Evolutionary conservation across 495 filamentous ascomycete genomes (phyloP), one percentile per base, ranked within the genome.

Genomic region (Aspergillus coremiiformis): DNA sequence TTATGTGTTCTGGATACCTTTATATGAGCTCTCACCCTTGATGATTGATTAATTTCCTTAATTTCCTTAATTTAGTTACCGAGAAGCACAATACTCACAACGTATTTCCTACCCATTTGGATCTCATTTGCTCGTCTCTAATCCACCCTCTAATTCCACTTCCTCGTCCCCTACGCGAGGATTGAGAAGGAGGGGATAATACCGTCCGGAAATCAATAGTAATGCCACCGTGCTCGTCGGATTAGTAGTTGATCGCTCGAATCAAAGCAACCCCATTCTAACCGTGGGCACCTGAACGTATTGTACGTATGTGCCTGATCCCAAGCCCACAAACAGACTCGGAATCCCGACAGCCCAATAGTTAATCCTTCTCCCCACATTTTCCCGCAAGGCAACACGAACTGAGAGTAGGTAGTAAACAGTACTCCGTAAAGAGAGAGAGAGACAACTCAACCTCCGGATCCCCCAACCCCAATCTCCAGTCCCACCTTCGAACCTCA

Each of bases 1-100:
- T 44, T 33, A 39, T 39, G 24, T 23, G 46, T 51, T 21, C 44
- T 46, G 48, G 54, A 56, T 56, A 56, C 54, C 54, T 56, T 55
- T 49, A 39, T 42, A 55, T 50, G 52, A 51, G 19, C 44, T 19
- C 24, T 30, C n/a, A n/a, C n/a, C 32, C 32, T 45, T 46, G 27
- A 45, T 37, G 32, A 42, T 51, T 37, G 48, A 30, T 51, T 51
- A 24, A 23, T 49, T 37, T n/a, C 22, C 37, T 48, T 48, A 33
- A 24, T n/a, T n/a, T n/a, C n/a, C 11, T 48, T 39, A 49, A 49
- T 49, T 39, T 20, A 39, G 37, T 29, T 51, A 43, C 43, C 43
- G 48, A 30, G 14, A 47, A 41, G 12, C 33, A 41, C 20, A 41
- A 41, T 21, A 41, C 17, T 35, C 24, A 47, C 29, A 24, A 41